phyloP scores from a whole-genome alignment of 148 eudicot genomes.

The Heliamphora exappendiculata region DNA sequence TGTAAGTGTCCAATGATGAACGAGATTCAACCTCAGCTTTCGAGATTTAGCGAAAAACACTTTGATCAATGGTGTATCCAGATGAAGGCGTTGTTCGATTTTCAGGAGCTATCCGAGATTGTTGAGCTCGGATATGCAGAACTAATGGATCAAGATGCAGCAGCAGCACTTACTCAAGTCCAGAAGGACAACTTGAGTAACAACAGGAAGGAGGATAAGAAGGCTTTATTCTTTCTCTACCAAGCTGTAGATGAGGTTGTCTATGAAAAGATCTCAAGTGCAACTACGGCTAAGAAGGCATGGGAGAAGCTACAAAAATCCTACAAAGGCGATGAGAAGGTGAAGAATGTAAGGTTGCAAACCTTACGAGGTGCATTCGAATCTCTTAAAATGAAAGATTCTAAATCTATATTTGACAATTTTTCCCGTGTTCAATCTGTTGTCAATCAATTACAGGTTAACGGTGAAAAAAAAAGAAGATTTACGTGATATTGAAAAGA shows the following conservation, averaged over 20 bases:
- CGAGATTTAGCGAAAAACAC: background rate
- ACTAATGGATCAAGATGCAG: background rate
- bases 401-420: slow-evolving; percentile 5
- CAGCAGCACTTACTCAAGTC: background rate
- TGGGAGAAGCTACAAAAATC: background rate
- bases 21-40: background rate
- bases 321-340: slow-evolving; percentile 5
- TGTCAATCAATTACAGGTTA: slow-evolving; percentile 5
- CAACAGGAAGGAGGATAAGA: background rate
- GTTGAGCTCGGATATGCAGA: slow-evolving; percentile 9
- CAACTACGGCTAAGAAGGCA: slow-evolving; percentile 1
- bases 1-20: background rate
- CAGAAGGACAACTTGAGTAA: background rate
- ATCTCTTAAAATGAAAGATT: slow-evolving; percentile 10
- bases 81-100: slow-evolving; percentile 8
- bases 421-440: slow-evolving; percentile 7
- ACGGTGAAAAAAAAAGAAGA: slow-evolving; percentile 11
- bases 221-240: background rate
- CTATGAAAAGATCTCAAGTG: slow-evolving; percentile 5
- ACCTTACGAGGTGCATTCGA: slow-evolving; percentile 13
- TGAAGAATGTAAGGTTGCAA: slow-evolving; percentile 5
- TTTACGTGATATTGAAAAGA: slow-evolving; percentile 1
- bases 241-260: slow-evolving; percentile 1
- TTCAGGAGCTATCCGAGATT: slow-evolving; percentile 3
- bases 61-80: slow-evolving; percentile 12